Conservation (phyloP, 192 early-diverging fungal genomes). For the Thamnidium elegans region DNA sequence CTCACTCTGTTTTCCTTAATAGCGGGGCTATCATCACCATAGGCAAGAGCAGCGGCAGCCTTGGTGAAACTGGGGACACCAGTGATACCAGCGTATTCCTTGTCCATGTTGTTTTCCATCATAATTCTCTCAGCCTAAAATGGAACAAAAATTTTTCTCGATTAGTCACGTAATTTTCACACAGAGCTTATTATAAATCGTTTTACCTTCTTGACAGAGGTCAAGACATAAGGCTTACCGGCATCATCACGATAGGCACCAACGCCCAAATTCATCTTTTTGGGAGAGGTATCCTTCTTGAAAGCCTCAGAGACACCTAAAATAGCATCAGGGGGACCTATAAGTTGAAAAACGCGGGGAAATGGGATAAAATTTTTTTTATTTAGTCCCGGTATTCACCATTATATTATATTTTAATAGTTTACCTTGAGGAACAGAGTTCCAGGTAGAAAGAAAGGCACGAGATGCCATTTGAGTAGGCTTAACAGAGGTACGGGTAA, state of each 20-base stretch:
- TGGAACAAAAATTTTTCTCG: neutral
- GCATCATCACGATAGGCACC: conserved; percentile 96
- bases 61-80: conserved; percentile 83
- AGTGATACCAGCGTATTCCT: conserved; percentile 97
- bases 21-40: conserved; percentile 69
- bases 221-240: conserved; percentile 91
- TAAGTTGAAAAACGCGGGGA: conserved; percentile 38
- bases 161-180: neutral
- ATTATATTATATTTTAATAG: neutral
- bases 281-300: conserved; percentile 83
- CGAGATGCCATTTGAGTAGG: conserved; percentile 24
- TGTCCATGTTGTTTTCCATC: conserved; percentile 67
- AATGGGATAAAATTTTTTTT: neutral
- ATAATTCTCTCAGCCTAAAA: conserved; percentile 79
- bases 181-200: neutral
- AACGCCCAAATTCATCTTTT: conserved; percentile 98
- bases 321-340: conserved; percentile 77
- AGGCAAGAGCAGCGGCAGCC: conserved; percentile 81
- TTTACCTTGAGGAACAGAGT: conserved; percentile 56
- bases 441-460: conserved; percentile 53
- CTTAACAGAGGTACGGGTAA: conserved; percentile 22
- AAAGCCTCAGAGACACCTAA: conserved; percentile 92
- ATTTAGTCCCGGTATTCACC: neutral
- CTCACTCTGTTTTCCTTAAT: conserved; percentile 65
- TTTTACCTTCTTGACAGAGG: conserved; percentile 77